Evolutionary conservation across 2,329 filamentous ascomycete genomes (phyloP).

Genomic region (Fusarium sororula): DNA sequence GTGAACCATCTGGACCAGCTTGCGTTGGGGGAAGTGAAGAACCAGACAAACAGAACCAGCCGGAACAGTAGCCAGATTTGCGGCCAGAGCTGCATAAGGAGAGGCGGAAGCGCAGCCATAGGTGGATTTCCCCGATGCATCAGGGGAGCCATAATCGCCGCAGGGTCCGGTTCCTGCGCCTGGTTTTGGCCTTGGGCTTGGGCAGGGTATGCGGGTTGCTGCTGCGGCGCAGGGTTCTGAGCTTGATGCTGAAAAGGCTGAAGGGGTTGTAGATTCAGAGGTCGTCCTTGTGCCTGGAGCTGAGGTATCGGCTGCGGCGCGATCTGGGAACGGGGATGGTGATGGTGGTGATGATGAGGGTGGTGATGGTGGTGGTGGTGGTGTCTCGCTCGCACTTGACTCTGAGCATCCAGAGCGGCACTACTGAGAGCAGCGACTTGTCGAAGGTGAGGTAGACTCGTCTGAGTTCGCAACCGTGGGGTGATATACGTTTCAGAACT

Average conservation of each 20-base stretch:
- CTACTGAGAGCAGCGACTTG: conserved; percentile 24
- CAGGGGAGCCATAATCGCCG: conserved; percentile 32
- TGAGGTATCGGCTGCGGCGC: conserved; percentile 20
- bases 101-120: conserved; percentile 45
- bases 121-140: conserved; percentile 54
- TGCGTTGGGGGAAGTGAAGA: conserved; percentile 67
- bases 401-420: conserved; percentile 27
- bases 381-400: conserved; percentile 34
- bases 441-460: conserved; percentile 42
- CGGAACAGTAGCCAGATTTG: conserved; percentile 70
- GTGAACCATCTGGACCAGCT: conserved; percentile 69
- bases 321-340: conserved; percentile 24
- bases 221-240: conserved; percentile 36
- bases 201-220: conserved; percentile 39
- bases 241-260: conserved; percentile 29
- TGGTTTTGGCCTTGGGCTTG: conserved; percentile 28
- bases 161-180: conserved; percentile 41
- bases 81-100: conserved; percentile 59
- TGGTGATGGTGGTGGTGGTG: conserved; percentile 43
- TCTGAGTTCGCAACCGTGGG: conserved; percentile 48
- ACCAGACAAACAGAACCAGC: conserved; percentile 69
- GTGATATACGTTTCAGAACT: conserved; percentile 62
- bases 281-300: conserved; percentile 15
- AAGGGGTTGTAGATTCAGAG: conserved; percentile 11
- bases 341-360: conserved; percentile 39